Evolutionary conservation across 2,329 filamentous ascomycete species (phyloP).

Genomic region (Alternaria solani): DNA sequence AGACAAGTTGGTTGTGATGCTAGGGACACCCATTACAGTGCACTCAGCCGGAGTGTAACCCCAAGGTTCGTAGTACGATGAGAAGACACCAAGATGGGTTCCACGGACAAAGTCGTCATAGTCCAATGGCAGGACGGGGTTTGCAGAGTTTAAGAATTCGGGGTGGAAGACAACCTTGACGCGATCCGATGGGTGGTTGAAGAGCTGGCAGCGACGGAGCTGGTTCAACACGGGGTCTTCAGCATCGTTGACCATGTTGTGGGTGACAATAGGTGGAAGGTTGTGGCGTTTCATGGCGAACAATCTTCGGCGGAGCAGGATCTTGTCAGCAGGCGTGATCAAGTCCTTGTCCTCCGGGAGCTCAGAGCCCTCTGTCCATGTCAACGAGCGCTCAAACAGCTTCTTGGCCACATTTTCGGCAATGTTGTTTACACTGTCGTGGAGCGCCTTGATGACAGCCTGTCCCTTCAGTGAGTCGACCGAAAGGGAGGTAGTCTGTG

Average conservation of each 20-base stretch:
- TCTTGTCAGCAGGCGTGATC: constrained; percentile 88
- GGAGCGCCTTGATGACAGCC: constrained; percentile 94
- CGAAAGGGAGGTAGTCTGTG: constrained; percentile 91
- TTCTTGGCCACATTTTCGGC: constrained; percentile 91
- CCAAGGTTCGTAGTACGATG: constrained; percentile 99
- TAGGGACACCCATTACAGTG: constrained; percentile 98
- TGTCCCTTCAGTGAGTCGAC: constrained; percentile 97
- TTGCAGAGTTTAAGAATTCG: constrained; percentile 94
- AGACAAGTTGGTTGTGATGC: constrained; percentile 96
- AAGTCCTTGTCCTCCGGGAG: constrained; percentile 97
- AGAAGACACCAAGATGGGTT: constrained; percentile 93
- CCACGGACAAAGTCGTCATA: constrained; percentile 99
- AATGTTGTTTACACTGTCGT: constrained; percentile 92
- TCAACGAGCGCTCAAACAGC: constrained; percentile 91
- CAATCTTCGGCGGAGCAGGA: constrained; percentile 86
- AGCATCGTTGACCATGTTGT: constrained; percentile 95
- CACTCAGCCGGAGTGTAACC: constrained; percentile 98
- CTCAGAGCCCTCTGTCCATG: constrained; percentile 93
- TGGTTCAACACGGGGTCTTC: constrained; percentile 97
- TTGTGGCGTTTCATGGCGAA: constrained; percentile 96
- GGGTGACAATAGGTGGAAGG: constrained; percentile 93
- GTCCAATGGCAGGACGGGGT: constrained; percentile 92
- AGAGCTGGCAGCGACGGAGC: constrained; percentile 92
- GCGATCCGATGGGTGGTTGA: constrained; percentile 93
- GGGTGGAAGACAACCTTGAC: constrained; percentile 99